These are phyloP conservation scores for Boletales sp. DNA, from an alignment of 768 basidiomycete genomes.

Conservation along the genomic window DNA sequence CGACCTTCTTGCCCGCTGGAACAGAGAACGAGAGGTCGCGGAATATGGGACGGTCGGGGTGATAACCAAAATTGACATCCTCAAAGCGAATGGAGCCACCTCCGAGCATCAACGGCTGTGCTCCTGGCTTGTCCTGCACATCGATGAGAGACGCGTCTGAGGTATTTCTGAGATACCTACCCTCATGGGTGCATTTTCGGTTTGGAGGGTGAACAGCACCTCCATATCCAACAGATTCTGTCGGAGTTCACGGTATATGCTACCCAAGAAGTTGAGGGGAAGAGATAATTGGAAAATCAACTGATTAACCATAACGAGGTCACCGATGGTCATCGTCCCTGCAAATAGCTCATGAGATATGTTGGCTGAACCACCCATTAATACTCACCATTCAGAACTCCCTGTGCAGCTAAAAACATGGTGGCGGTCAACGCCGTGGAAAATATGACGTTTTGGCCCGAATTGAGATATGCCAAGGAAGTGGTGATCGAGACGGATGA, in stretches of 20 bases:
- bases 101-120: constrained; percentile 61
- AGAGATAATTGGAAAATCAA: constrained; percentile 95
- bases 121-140: constrained; percentile 61
- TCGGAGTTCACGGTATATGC: constrained; percentile 94
- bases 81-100: constrained; percentile 93
- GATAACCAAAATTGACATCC: constrained; percentile 89
- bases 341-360: constrained; percentile 3
- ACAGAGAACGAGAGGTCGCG: constrained; percentile 81
- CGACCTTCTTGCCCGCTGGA: constrained; percentile 95
- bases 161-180: constrained; percentile 31
- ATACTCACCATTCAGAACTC: constrained; percentile 75
- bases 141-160: background rate
- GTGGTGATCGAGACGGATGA: constrained; percentile 94
- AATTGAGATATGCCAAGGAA: constrained; percentile 88
- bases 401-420: constrained; percentile 96
- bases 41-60: constrained; percentile 91
- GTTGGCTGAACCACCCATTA: background rate
- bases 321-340: constrained; percentile 98
- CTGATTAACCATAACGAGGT: constrained; percentile 99
- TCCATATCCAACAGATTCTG: constrained; percentile 99
- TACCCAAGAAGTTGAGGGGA: constrained; percentile 95
- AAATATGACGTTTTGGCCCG: constrained; percentile 96
- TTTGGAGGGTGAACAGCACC: constrained; percentile 83
- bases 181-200: constrained; percentile 68
- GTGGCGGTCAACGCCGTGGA: constrained; percentile 88